Base-by-base conservation (phyloP, 2,329 filamentous ascomycete species). In the Aspergillus arachidicola region DNA sequence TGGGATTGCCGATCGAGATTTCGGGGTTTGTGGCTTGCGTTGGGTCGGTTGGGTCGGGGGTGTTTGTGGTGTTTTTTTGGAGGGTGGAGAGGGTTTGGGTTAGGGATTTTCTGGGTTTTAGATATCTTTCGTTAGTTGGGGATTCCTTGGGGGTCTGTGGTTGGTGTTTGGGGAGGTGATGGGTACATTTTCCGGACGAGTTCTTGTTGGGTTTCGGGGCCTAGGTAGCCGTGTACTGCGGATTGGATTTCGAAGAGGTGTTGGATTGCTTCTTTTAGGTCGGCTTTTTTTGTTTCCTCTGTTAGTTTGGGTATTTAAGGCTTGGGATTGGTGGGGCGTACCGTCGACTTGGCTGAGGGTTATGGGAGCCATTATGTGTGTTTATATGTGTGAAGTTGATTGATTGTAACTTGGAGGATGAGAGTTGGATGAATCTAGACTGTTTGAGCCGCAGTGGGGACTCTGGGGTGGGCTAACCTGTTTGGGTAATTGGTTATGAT, bases 231-330 rank as follows among this genome's bases (percentile, higher is more conserved):
- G 72, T 87, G 83, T 1, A 82, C 79, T n/a, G 80, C 80, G 34
- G 83, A 82, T 74, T 89, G 85, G 51, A 87, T 84, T 66, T 87
- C 83, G 78, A 86, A 89, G 58, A 89, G 81, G 68, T 86, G 85
- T 68, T 87, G 85, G 66, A 89, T 86, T 62, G 88, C 83, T 53
- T 84, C 82, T 76, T 87, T 87, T 59, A 89, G 78, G 68, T 87
- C 83, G 55, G 30, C 50, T 53, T 34, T 78, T 34, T 78, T 83
- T 85, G 69, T 21, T 46, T 28, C 26, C 26, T 21, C 21, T 41
- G 54, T 62, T n/a, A 28, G 32, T 6, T 14, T 6, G 12, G 12
- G 4, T 14, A 5, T 16, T 1, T 2, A 1, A 1, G 26, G 4
- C 4, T 26, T 1, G 26, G 26, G 26, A 28, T 28, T 6, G 26